These are phyloP conservation scores for Fusarium robinianum DNA, from an alignment of 2,329 filamentous ascomycete genomes.

Conservation along the genomic window DNA sequence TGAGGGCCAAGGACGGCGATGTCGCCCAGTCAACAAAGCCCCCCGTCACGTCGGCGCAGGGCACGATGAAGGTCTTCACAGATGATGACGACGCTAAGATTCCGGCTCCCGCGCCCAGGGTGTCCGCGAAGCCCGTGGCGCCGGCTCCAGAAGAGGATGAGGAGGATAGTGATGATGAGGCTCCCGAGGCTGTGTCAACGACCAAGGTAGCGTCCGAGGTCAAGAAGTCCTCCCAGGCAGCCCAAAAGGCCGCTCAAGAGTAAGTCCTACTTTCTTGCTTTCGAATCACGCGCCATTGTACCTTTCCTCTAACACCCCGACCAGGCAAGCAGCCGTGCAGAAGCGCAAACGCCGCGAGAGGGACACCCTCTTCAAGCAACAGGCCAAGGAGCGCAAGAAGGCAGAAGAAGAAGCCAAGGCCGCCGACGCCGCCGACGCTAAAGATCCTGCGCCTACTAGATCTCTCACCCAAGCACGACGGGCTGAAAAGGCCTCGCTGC, in stretches of 20 bases:
- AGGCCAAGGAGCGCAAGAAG: constrained; percentile 56
- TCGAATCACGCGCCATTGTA: too few relatives aligned
- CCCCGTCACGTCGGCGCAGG: constrained; percentile 24
- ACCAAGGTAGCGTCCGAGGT: constrained; percentile 52
- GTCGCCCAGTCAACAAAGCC: constrained; percentile 3
- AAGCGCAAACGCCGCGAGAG: constrained; percentile 62
- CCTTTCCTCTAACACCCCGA: constrained; percentile 11
- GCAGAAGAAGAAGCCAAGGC: constrained; percentile 34
- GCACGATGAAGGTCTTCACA: constrained; percentile 42
- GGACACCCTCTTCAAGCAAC: constrained; percentile 58
- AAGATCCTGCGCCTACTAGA: constrained; percentile 14
- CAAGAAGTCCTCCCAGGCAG: constrained; percentile 51
- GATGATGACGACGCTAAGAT: constrained; percentile 41
- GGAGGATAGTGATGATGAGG: constrained; percentile 57
- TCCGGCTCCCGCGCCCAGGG: constrained; percentile 8
- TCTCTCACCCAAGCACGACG: constrained; percentile 30
- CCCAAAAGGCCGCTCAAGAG: constrained; percentile 57
- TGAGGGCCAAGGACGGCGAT: constrained; percentile 42
- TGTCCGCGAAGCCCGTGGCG: constrained; percentile 16
- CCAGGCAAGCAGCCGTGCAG: constrained; percentile 54
- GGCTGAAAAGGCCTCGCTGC: constrained; percentile 44
- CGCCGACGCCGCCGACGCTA: constrained; percentile 19
- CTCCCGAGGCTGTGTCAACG: constrained; percentile 63
- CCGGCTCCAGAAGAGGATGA: constrained; percentile 38
- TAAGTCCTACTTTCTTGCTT: too few relatives aligned